Conservation (phyloP, 352 stramenopile species). For the Globisporangium canariense region DNA sequence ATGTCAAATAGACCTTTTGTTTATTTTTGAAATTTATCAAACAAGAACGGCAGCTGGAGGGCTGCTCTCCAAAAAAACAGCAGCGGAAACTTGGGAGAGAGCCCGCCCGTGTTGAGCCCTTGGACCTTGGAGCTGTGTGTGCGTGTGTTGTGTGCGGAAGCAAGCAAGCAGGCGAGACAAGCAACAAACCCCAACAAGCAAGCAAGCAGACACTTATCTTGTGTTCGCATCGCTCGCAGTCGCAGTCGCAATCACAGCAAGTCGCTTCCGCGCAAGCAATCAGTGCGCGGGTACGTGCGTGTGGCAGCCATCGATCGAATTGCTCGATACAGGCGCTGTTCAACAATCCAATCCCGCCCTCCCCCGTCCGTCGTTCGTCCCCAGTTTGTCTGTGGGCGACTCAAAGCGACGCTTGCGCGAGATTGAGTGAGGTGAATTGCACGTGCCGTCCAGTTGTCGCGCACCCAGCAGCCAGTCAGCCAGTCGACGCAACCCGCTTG, state of each 20-base stretch:
- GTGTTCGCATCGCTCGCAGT: neutral
- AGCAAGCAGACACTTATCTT: neutral
- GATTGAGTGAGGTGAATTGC: conserved; percentile 3
- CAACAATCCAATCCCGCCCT: neutral
- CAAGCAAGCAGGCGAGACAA: neutral
- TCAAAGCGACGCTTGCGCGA: conserved; percentile 8
- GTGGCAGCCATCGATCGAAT: neutral
- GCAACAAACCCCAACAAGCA: conserved; percentile 6
- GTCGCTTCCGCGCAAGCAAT: neutral
- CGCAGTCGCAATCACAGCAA: neutral
- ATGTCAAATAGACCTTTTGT: neutral
- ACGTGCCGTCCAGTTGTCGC: conserved; percentile 5
- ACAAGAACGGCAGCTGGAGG: neutral
- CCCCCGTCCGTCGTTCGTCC: neutral
- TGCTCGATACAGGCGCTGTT: neutral
- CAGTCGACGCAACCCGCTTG: neutral
- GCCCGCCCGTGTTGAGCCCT: neutral
- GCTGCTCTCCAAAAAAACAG: neutral
- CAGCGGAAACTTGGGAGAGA: conserved; percentile 5
- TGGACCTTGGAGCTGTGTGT: neutral
- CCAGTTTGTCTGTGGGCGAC: neutral
- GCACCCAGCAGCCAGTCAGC: neutral
- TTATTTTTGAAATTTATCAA: conserved; percentile 1
- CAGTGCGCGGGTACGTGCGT: conserved; percentile 1
- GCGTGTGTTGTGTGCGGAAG: neutral